phyloP scores from a whole-genome alignment of 805 yeast species.

The Ogataea minuta region DNA sequence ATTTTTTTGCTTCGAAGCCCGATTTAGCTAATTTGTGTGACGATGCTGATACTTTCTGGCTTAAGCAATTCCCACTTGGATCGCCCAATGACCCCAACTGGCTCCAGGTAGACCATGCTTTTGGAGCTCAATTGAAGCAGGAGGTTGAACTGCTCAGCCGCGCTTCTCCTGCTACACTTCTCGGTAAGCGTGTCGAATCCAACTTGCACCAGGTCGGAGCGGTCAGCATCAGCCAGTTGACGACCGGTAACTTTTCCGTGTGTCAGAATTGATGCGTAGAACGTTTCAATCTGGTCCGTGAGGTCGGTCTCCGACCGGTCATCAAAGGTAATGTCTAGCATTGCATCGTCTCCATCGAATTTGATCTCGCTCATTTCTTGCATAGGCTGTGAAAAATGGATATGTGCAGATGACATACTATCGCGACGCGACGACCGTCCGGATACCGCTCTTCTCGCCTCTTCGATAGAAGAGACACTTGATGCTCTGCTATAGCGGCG shows the following conservation, averaged over 20 bases:
- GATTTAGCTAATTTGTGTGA: constrained; percentile 7
- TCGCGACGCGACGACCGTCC: constrained; percentile 16
- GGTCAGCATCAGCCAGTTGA: constrained; percentile 1
- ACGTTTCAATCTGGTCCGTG: constrained; percentile 1
- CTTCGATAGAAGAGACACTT: constrained; percentile 29
- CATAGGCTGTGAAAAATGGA: constrained; percentile 7
- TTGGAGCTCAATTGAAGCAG: constrained; percentile 22
- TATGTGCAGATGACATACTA: constrained; percentile 15
- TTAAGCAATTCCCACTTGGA: constrained; percentile 28
- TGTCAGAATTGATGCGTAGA: constrained; percentile 7
- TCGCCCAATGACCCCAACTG: constrained; percentile 15
- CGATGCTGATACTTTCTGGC: constrained; percentile 19
- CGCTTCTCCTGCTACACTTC: constrained; percentile 13
- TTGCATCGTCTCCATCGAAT: constrained; percentile 23
- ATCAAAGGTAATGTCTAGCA: constrained; percentile 21
- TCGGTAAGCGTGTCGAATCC: constrained; percentile 14
- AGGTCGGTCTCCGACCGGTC: constrained; percentile 7
- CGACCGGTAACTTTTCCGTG: constrained; percentile 7
- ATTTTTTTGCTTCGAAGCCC: neutral
- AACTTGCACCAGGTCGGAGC: constrained; percentile 14
- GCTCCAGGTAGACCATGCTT: constrained; percentile 14
- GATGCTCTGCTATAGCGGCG: constrained; percentile 23
- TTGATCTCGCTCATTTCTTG: constrained; percentile 5
- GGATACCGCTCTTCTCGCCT: constrained; percentile 23
- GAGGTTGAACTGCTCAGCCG: constrained; percentile 21